Percentiles rank a stretch among this genome's conserved stretches.
phyloP scores from a whole-genome alignment of 2,329 filamentous ascomycete species.

The Fusarium haematococcum region DNA sequence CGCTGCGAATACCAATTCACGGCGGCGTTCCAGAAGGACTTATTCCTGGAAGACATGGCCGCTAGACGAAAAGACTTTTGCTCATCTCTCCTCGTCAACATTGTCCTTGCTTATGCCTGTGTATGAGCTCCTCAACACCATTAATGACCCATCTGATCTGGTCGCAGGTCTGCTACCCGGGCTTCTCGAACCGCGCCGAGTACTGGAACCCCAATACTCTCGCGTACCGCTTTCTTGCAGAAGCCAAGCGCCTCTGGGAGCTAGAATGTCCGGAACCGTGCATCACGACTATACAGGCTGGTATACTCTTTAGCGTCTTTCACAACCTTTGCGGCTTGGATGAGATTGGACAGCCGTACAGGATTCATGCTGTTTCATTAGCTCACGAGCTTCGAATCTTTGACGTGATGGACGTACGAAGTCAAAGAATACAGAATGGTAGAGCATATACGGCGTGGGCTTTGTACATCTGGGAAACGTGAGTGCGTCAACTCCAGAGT shows the following conservation, averaged over 20 bases:
- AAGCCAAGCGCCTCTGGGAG: constrained; percentile 55
- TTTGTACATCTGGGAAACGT: constrained; percentile 51
- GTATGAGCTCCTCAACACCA: constrained; percentile 40
- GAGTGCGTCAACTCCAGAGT: neutral
- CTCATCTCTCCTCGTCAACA: constrained; percentile 55
- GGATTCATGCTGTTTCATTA: constrained; percentile 47
- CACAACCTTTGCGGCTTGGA: constrained; percentile 52
- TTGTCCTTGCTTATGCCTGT: constrained; percentile 50
- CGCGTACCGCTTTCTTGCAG: constrained; percentile 51
- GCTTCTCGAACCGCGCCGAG: constrained; percentile 45
- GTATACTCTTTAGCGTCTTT: constrained; percentile 47
- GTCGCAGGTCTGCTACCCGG: constrained; percentile 46
- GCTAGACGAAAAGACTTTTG: constrained; percentile 48
- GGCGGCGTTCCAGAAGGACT: constrained; percentile 53
- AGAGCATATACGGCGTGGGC: constrained; percentile 50
- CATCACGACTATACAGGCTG: constrained; percentile 53
- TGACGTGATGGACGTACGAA: constrained; percentile 14
- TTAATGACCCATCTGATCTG: neutral
- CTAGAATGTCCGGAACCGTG: constrained; percentile 43
- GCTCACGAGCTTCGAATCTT: constrained; percentile 50
- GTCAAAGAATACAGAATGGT: constrained; percentile 34
- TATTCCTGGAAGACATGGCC: constrained; percentile 55
- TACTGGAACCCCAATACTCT: constrained; percentile 53
- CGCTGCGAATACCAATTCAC: constrained; percentile 53
- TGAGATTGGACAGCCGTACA: constrained; percentile 51